Conservation (phyloP, 2,329 filamentous ascomycete species). For the Pestalotiopsis sp. region DNA sequence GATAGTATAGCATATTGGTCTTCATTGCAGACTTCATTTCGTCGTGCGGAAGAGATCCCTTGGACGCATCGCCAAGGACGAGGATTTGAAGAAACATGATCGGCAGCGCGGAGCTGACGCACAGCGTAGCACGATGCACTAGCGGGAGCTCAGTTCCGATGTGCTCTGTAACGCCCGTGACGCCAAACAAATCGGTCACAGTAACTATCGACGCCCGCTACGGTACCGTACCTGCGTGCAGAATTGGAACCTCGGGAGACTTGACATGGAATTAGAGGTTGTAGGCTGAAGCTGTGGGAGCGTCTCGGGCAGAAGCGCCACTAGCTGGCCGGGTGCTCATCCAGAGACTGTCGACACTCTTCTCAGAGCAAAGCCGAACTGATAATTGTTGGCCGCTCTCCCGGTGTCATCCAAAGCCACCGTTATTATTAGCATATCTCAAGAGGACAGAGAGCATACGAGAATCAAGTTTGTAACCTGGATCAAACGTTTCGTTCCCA, state of each 20-base stretch:
- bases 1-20: not conserved
- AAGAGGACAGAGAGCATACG: not conserved
- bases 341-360: too few species aligned
- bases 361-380: too few species aligned
- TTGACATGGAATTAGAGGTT: too few species aligned
- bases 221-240: too few species aligned
- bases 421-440: not conserved
- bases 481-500: not conserved
- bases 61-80: not conserved
- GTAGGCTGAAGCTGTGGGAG: too few species aligned
- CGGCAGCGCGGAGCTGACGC: not conserved
- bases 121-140: not conserved
- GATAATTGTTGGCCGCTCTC: too few species aligned
- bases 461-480: not conserved
- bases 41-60: not conserved
- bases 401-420: not conserved
- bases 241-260: too few species aligned
- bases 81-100: not conserved
- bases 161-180: not conserved
- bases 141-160: slow-evolving; percentile 6
- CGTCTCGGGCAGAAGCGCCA: too few species aligned
- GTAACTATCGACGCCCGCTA: too few species aligned
- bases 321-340: too few species aligned
- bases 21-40: not conserved
- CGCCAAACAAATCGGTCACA: not conserved